Evolutionary conservation across 495 filamentous ascomycete species (phyloP).

Genomic region (Lindgomyces ingoldianus): DNA sequence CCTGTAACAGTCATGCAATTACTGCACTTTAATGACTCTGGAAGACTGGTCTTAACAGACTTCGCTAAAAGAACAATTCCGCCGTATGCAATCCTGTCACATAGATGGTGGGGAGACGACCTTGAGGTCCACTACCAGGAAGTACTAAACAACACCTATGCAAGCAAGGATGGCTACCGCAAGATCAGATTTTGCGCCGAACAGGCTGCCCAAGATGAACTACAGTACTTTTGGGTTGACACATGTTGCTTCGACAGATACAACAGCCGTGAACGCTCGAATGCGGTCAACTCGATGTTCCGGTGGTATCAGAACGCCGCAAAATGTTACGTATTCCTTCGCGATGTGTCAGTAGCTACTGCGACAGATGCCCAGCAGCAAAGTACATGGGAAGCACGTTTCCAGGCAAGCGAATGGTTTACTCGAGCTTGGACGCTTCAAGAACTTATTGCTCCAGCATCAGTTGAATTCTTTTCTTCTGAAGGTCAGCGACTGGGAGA

Average conservation of each 20-base stretch:
- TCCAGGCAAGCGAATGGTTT: constrained; percentile 20
- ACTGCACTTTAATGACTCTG: constrained; percentile 2
- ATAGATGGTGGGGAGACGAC: constrained; percentile 19
- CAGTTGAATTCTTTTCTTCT: not conserved
- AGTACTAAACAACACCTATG: not conserved
- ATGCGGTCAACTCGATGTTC: constrained; percentile 2
- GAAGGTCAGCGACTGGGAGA: constrained; percentile 13
- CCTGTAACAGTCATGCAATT: constrained; percentile 5
- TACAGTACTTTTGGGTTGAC: constrained; percentile 27
- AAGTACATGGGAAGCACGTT: not conserved
- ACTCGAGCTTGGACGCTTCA: not conserved
- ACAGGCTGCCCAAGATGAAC: constrained; percentile 14
- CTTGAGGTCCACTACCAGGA: constrained; percentile 20
- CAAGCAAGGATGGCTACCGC: constrained; percentile 7
- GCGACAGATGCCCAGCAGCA: not conserved
- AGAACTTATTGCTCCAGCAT: not conserved
- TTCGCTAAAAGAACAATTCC: constrained; percentile 9
- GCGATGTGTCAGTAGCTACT: constrained; percentile 8
- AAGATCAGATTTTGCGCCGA: constrained; percentile 29
- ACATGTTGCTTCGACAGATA: constrained; percentile 30
- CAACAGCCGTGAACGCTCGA: constrained; percentile 12
- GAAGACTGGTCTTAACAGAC: constrained; percentile 6
- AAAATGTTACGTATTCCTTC: constrained; percentile 21
- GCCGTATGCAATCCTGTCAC: constrained; percentile 25
- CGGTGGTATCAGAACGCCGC: constrained; percentile 17